Percentiles rank a stretch among this genome's conserved stretches.
phyloP scores from a whole-genome alignment of 331 rosid species.

The Pyracantha coccinea region DNA sequence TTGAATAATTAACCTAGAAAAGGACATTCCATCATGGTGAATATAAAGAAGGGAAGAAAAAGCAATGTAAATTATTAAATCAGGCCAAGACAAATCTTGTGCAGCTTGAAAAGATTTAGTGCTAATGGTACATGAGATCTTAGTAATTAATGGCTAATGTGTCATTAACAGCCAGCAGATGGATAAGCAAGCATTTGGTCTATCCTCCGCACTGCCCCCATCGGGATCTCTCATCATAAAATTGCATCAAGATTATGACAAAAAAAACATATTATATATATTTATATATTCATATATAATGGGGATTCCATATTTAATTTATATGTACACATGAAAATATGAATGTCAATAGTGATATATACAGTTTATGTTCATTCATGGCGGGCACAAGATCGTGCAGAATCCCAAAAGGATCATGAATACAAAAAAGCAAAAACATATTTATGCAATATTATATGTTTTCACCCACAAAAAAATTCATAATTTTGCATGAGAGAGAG shows the following conservation, averaged over 20 bases:
- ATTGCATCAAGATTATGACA: not conserved
- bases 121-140: not conserved
- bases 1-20: not conserved
- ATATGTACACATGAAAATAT: not conserved
- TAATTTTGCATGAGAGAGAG: slow-evolving; percentile 34
- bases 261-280: not conserved
- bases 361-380: slow-evolving; percentile 5
- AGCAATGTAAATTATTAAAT: not conserved
- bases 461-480: slow-evolving; percentile 1
- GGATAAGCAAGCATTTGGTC: not conserved
- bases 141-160: not conserved
- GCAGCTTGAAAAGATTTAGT: not conserved
- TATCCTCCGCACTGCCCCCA: not conserved
- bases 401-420: slow-evolving; percentile 3
- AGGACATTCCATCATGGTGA: not conserved
- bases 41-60: not conserved
- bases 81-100: slow-evolving; percentile 11
- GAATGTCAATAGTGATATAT: slow-evolving; percentile 1
- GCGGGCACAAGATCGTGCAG: slow-evolving; percentile 20
- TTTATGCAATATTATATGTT: slow-evolving; percentile 3
- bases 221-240: not conserved
- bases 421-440: slow-evolving; percentile 15
- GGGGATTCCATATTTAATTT: not conserved
- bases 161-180: not conserved
- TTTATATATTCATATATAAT: not conserved